These are phyloP conservation scores for Penicillium sclerotigenum DNA, from an alignment of 2,329 filamentous ascomycete genomes.

Conservation along the genomic window DNA sequence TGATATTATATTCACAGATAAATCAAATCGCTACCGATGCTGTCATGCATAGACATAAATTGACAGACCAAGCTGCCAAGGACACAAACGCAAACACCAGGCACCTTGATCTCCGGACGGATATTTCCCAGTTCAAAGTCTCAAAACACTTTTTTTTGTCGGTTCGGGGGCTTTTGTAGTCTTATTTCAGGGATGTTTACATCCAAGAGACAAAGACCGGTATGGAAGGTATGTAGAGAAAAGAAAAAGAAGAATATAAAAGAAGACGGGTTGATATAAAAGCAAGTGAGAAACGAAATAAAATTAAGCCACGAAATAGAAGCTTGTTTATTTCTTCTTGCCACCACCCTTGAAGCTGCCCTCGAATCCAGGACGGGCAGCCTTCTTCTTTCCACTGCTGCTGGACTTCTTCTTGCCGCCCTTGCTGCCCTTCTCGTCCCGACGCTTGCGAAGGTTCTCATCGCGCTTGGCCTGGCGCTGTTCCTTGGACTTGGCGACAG, in stretches of 20 bases:
- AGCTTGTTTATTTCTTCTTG: conserved; percentile 40
- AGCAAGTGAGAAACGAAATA: neutral
- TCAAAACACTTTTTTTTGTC: conserved; percentile 24
- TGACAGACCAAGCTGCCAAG: conserved; percentile 23
- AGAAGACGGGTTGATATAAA: neutral
- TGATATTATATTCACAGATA: conserved; percentile 29
- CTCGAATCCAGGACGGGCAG: conserved; percentile 65
- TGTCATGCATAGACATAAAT: conserved; percentile 26
- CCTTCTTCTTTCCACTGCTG: conserved; percentile 48
- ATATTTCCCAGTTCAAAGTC: conserved; percentile 29
- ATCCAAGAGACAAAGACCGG: conserved; percentile 4
- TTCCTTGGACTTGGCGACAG: conserved; percentile 71
- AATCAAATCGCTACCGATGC: conserved; percentile 30
- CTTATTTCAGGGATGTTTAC: neutral
- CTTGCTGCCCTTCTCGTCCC: conserved; percentile 67
- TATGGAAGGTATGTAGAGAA: conserved; percentile 9
- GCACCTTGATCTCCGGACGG: conserved; percentile 28
- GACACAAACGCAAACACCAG: conserved; percentile 26
- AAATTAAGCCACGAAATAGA: neutral
- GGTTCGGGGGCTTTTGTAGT: conserved; percentile 13
- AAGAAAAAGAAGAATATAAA: neutral
- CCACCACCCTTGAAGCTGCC: conserved; percentile 62
- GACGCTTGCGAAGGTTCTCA: conserved; percentile 70
- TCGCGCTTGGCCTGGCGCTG: conserved; percentile 79
- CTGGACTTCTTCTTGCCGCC: conserved; percentile 45